These are phyloP conservation scores for Pythium sukuiense DNA, from an alignment of 352 stramenopile genomes.

Conservation along the genomic window DNA sequence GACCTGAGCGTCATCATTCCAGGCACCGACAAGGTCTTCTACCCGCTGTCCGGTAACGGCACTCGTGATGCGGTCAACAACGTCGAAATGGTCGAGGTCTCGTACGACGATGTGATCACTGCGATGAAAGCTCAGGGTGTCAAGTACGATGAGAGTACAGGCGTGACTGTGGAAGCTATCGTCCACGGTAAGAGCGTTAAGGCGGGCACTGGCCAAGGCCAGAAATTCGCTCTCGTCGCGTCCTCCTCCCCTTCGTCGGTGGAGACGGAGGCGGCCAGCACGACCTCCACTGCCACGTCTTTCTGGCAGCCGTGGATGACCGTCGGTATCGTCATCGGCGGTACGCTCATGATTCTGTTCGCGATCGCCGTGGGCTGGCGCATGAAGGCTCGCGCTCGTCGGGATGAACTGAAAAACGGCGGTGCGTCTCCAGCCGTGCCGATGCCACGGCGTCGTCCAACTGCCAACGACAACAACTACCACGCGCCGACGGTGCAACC, in stretches of 20 bases:
- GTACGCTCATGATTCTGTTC: constrained; percentile 51
- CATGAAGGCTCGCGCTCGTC: constrained; percentile 18
- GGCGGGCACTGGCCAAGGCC: constrained; percentile 43
- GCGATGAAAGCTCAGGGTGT: constrained; percentile 32
- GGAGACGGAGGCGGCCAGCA: constrained; percentile 26
- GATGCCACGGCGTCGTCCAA: not conserved
- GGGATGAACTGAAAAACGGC: constrained; percentile 10
- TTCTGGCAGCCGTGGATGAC: constrained; percentile 85
- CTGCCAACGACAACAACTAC: constrained; percentile 11
- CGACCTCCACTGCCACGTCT: not conserved
- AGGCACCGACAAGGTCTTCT: constrained; percentile 52
- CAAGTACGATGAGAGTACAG: constrained; percentile 31
- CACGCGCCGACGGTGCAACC: constrained; percentile 7
- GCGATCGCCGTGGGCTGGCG: constrained; percentile 55
- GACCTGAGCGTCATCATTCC: constrained; percentile 60
- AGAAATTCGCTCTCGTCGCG: constrained; percentile 77
- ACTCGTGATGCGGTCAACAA: constrained; percentile 72
- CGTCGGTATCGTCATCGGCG: constrained; percentile 53
- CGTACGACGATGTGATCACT: constrained; percentile 44
- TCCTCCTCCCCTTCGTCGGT: constrained; percentile 60
- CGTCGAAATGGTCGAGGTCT: constrained; percentile 76
- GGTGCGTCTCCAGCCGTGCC: constrained; percentile 5
- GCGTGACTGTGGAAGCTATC: constrained; percentile 60
- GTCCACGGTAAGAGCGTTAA: constrained; percentile 70
- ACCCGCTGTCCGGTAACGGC: constrained; percentile 59